Base-by-base conservation (phyloP, 2,329 filamentous ascomycete genomes). In the Penicillium sp. region DNA sequence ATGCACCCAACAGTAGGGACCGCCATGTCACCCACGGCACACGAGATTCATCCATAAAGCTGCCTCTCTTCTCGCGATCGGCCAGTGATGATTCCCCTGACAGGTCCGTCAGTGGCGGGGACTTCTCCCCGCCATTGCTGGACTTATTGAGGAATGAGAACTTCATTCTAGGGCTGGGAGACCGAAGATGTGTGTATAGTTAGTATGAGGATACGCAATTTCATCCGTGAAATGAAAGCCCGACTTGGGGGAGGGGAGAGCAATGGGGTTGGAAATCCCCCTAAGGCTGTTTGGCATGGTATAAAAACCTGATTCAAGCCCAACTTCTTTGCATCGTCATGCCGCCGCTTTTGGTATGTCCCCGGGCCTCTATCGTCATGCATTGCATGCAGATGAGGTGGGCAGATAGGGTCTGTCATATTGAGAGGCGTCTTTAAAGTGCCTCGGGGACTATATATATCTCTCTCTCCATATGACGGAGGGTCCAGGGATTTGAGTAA, bases 1-100 rank as follows among this genome's bases (percentile, higher is more conserved):
- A 68, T 2, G 71, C 58, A 4, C 69, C 71, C 60, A 75, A 68
- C 19, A 64, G 40, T 25, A 70, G 56, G 2, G 71, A 68, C 10
- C 67, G 63, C 57, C 64, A 62, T 13, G 72, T 75, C 12, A 74
- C 52, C 33, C 58, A 57, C 13, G 68, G 68, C 2, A 70, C 52
- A 1, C 40, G 56, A 0, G 59, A 61, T 41, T 71, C 64, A n/a
- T 67, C 56, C 6, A 53, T 19, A 3, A 39, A 52, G 18, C 46
- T 53, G 31, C 46, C 53, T 37, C 55, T 46, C 35, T 61, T 58
- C 37, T 60, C 57, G 9, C 41, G 46, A 16, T 55, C 51, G 2
- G 30, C 19, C 8, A 27, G 22, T 13, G 37, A 19, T 4, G 45
- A 50, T 10, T 30, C 45, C 4, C 33, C 40, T 3, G 57, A 50